phyloP scores from a whole-genome alignment of 139 green algal species.

The Coccomyxa sp. region DNA sequence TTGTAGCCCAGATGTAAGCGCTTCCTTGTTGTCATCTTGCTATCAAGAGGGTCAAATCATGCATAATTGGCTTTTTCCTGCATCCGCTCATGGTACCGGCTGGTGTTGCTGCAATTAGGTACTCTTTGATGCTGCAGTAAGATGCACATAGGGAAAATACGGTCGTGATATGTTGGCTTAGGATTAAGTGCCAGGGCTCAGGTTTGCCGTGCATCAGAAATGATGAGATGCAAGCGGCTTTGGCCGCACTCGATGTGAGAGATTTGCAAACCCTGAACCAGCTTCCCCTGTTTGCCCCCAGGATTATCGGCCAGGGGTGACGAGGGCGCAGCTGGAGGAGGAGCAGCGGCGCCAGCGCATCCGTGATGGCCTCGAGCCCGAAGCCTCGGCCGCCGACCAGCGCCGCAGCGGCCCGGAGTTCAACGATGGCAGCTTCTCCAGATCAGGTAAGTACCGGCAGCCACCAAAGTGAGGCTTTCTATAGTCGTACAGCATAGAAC shows the following conservation, averaged over 20 bases:
- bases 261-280: neutral
- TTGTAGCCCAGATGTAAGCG: no score
- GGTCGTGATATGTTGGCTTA: no score
- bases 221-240: neutral
- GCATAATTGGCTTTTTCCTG: no score
- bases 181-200: no score
- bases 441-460: neutral
- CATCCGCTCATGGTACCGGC: no score
- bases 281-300: conserved; percentile 4
- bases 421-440: conserved; percentile 10
- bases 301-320: conserved; percentile 52
- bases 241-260: neutral
- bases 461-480: neutral
- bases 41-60: no score
- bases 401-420: neutral
- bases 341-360: conserved; percentile 10
- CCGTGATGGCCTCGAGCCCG: neutral
- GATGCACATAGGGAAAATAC: no score
- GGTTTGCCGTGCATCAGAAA: neutral
- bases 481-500: no score
- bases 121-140: no score
- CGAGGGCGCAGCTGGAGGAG: conserved; percentile 10
- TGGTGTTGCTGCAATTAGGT: no score
- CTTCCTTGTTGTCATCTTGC: no score
- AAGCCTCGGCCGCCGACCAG: neutral